These are phyloP conservation scores for Leonotis leonurus DNA, from an alignment of 257 asterid genomes.

Conservation along the genomic window DNA sequence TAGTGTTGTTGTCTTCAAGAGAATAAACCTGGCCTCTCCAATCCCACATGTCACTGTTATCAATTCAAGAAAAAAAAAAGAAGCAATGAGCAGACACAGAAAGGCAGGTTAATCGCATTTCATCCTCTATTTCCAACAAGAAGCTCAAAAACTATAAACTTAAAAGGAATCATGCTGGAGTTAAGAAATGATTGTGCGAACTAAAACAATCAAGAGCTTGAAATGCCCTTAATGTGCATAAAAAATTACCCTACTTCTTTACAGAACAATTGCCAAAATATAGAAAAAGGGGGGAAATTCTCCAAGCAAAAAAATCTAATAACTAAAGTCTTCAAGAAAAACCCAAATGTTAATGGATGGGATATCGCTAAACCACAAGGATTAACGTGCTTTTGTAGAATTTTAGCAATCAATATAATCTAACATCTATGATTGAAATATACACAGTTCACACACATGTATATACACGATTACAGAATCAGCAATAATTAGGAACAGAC, in stretches of 20 bases:
- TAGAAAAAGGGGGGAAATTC: not conserved
- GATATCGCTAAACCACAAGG: not conserved
- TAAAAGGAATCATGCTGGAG: not conserved
- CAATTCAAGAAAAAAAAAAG: conserved; percentile 7
- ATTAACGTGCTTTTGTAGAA: not conserved
- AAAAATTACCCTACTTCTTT: not conserved
- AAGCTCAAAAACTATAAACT: not conserved
- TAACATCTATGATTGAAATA: not conserved
- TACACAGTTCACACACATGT: not conserved
- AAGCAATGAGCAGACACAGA: conserved; percentile 19
- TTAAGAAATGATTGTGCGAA: not conserved
- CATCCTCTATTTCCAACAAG: not conserved
- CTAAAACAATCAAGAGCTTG: not conserved
- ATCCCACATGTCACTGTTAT: conserved; percentile 58
- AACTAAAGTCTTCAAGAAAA: not conserved
- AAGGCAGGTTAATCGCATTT: not conserved
- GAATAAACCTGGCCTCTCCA: conserved; percentile 54
- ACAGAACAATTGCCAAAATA: not conserved
- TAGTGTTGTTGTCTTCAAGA: conserved; percentile 41
- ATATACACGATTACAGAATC: not conserved
- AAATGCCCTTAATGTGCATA: not conserved
- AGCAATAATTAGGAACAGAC: too few relatives aligned
- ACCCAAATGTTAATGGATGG: not conserved
- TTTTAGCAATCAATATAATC: not conserved
- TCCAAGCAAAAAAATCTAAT: not conserved